Evolutionary conservation across 345 rosid species (phyloP), one percentile per base, ranked within the genome.

Genomic region (Gossypium thurberi): DNA sequence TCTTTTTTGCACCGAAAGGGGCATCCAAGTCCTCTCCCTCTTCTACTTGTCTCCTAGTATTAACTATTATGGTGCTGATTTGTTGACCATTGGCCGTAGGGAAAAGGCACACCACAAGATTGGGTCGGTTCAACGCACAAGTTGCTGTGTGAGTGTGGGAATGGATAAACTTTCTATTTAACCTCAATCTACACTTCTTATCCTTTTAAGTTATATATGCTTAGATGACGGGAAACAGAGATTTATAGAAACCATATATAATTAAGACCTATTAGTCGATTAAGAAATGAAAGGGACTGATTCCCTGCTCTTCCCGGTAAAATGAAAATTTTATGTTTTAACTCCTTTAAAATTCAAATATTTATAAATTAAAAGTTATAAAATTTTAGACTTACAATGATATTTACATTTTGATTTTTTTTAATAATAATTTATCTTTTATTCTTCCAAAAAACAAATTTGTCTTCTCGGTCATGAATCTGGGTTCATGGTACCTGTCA

Each of bases 101-200:
- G 48, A 70, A 57, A 55, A 18, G 72, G 50, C 50, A 52, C 42
- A 23, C 40, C 62, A 23, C 33, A 47, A 47, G 13, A 66, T 14
- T 47, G 70, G 55, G n/a, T 52, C 72, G 11, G 17, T 69, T 69
- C 72, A 69, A 28, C 47, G 60, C 72, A 26, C 72, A 50, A 69
- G 59, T 69, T 69, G 59, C 3, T 17, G 44, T 46, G 14, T 40
- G 55, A 15, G 23, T 66, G 23, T 28, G 69, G 25, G 26, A 18
- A 53, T n/a, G 58, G 17, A 7, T 23, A 14, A 46, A 46, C 56
- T 66, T 23, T 68, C 46, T 1, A 51, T 51, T 52, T 52, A 52
- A 55, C 3, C 58, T 55, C n/a, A 48, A 21, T 67, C 25, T 1
- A 62, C 71, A 3, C 15, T 47, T 47, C 57, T 25, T 50, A 68